Percentiles rank a stretch among this genome's conserved stretches.
These are phyloP conservation scores for Zymoseptoria pseudotritici DNA, from an alignment of 2,329 filamentous ascomycete species.

Conservation along the genomic window DNA sequence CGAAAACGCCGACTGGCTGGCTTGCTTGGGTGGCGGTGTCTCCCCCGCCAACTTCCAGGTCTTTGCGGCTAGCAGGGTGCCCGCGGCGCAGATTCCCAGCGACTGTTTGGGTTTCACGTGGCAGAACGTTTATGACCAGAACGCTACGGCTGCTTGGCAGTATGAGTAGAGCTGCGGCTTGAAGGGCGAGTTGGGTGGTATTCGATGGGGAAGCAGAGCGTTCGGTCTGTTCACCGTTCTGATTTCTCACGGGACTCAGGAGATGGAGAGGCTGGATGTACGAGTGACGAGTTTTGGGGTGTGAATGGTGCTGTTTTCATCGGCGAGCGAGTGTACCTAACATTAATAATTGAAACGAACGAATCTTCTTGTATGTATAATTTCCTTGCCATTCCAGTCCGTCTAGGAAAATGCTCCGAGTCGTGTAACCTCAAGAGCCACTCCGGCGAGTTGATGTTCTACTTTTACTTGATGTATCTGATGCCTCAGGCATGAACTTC, in stretches of 20 bases:
- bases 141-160: conserved; percentile 7
- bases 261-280: background rate
- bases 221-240: background rate
- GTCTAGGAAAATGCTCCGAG: too few relatives aligned
- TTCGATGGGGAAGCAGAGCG: background rate
- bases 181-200: background rate
- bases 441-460: too few relatives aligned
- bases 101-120: conserved; percentile 11
- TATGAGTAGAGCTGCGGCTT: conserved; percentile 1
- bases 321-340: background rate
- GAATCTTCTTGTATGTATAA: background rate
- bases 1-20: conserved; percentile 12
- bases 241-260: too few relatives aligned
- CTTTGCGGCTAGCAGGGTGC: conserved; percentile 3
- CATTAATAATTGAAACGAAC: background rate
- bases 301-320: background rate
- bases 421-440: too few relatives aligned
- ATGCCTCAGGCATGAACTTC: background rate
- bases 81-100: conserved; percentile 1
- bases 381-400: too few relatives aligned
- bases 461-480: too few relatives aligned
- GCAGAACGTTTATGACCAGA: conserved; percentile 1
- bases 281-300: background rate
- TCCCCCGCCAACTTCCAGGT: conserved; percentile 8
- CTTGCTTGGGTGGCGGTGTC: conserved; percentile 9